Evolutionary conservation across 176 grass and related monocot genomes (phyloP).

Genomic region (Chloris gayana): DNA sequence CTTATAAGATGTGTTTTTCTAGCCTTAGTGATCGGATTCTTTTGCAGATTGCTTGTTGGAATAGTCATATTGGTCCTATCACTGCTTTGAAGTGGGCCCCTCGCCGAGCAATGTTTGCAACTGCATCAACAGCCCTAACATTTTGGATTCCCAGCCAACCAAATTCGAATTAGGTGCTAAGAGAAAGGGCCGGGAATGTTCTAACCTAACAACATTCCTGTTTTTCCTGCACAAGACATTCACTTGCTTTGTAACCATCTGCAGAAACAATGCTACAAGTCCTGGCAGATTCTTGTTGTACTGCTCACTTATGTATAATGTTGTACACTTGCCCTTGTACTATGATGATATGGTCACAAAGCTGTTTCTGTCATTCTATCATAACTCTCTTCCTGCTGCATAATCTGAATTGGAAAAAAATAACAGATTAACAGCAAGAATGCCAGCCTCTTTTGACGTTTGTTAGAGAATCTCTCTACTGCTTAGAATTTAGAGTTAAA

Average conservation of each 20-base stretch:
- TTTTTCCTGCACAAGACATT: background rate
- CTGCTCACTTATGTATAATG: background rate
- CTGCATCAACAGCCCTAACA: slow-evolving; percentile 80
- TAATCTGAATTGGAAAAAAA: background rate
- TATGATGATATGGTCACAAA: background rate
- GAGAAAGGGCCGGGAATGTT: slow-evolving; percentile 14
- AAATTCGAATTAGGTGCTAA: slow-evolving; percentile 31
- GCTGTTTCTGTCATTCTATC: background rate
- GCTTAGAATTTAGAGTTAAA: background rate
- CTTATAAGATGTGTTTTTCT: background rate
- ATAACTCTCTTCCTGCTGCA: background rate
- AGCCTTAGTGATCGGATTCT: slow-evolving; percentile 30
- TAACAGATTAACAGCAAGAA: background rate
- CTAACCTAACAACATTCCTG: slow-evolving; percentile 25
- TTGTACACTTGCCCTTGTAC: background rate
- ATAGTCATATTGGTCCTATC: slow-evolving; percentile 87
- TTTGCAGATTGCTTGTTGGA: slow-evolving; percentile 82
- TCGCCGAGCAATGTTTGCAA: slow-evolving; percentile 84
- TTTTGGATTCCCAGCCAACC: slow-evolving; percentile 82
- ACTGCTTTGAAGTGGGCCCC: slow-evolving; percentile 89
- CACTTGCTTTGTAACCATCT: slow-evolving; percentile 31
- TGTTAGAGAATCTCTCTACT: slow-evolving; percentile 11
- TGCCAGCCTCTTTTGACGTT: background rate
- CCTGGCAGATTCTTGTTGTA: slow-evolving; percentile 14
- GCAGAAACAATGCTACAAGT: background rate